A percentile compares a stretch with the other conserved stretches of the same genome.
phyloP scores from a whole-genome alignment of 2,329 filamentous ascomycete species.

The Trichoderma sp. region DNA sequence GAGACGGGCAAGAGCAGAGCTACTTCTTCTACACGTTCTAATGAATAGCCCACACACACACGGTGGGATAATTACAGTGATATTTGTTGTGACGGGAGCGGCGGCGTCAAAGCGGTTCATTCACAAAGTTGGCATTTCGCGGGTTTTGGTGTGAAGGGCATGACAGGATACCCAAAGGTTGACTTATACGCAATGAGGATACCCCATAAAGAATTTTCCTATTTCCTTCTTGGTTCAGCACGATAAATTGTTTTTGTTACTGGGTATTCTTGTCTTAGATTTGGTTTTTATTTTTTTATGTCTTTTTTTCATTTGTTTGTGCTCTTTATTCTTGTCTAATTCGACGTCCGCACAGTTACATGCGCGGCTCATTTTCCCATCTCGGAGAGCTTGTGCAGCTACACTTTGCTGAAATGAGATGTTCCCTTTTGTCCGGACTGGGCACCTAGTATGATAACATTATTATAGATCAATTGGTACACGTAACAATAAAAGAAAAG shows the following conservation, averaged over 20 bases:
- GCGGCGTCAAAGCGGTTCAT: slow-evolving; percentile 18
- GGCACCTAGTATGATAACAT: background rate
- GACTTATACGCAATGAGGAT: slow-evolving; percentile 15
- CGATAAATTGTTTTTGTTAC: background rate
- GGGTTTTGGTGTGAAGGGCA: slow-evolving; percentile 17
- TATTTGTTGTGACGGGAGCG: background rate
- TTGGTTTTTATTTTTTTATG: background rate
- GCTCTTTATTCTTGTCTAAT: background rate
- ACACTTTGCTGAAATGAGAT: background rate
- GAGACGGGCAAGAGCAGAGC: slow-evolving; percentile 15
- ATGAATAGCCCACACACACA: background rate
- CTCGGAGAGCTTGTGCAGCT: background rate
- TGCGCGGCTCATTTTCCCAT: background rate
- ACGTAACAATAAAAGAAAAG: background rate
- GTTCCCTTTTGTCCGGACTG: background rate
- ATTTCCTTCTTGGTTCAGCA: background rate
- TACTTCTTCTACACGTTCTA: slow-evolving; percentile 10
- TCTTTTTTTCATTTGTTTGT: background rate
- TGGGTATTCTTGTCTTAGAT: background rate
- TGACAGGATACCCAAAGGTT: slow-evolving; percentile 13
- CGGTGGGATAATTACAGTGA: background rate
- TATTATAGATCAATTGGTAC: background rate
- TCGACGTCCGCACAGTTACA: background rate
- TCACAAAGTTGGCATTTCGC: slow-evolving; percentile 12
- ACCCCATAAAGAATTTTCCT: slow-evolving; percentile 11